These are phyloP conservation scores for Talaromyces proteolyticus DNA, from an alignment of 495 filamentous ascomycete genomes.

Conservation along the genomic window DNA sequence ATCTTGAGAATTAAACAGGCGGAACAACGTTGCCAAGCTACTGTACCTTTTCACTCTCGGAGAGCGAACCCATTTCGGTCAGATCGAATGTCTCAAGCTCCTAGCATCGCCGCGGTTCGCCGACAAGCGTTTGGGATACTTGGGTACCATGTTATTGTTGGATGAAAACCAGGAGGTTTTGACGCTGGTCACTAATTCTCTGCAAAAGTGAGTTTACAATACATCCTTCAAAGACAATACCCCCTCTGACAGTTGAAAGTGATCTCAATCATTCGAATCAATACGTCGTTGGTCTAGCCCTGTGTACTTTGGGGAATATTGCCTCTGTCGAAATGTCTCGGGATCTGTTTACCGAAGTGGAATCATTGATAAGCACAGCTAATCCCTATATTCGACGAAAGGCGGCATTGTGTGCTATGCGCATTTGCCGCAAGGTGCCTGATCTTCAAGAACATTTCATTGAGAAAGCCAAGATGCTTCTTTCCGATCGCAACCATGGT, in stretches of 20 bases:
- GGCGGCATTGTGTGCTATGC: slow-evolving; percentile 99
- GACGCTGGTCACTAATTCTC: slow-evolving; percentile 93
- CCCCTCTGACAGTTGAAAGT: slow-evolving; percentile 38
- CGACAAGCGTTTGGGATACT: slow-evolving; percentile 92
- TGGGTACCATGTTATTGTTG: slow-evolving; percentile 91
- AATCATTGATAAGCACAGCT: slow-evolving; percentile 79
- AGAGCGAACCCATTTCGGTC: slow-evolving; percentile 95
- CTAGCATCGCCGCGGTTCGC: slow-evolving; percentile 95
- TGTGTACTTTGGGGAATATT: slow-evolving; percentile 95
- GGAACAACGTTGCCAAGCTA: slow-evolving; percentile 98
- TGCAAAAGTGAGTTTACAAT: slow-evolving; percentile 81
- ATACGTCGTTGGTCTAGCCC: slow-evolving; percentile 93
- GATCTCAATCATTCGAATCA: slow-evolving; percentile 96
- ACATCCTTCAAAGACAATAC: too few relatives aligned
- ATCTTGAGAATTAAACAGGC: slow-evolving; percentile 41
- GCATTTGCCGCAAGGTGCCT: slow-evolving; percentile 95
- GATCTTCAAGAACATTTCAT: slow-evolving; percentile 96
- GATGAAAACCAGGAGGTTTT: slow-evolving; percentile 99
- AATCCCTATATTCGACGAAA: slow-evolving; percentile 97
- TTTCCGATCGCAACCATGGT: slow-evolving; percentile 90
- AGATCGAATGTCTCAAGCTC: slow-evolving; percentile 98
- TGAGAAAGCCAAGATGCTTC: slow-evolving; percentile 83
- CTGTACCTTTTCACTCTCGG: slow-evolving; percentile 98
- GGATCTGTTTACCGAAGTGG: slow-evolving; percentile 93
- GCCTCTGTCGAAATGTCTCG: slow-evolving; percentile 98